Percentiles rank a stretch among this genome's conserved stretches.
These are phyloP conservation scores for Globisporangium cederbergense DNA, from an alignment of 352 stramenopile genomes.

Conservation along the genomic window DNA sequence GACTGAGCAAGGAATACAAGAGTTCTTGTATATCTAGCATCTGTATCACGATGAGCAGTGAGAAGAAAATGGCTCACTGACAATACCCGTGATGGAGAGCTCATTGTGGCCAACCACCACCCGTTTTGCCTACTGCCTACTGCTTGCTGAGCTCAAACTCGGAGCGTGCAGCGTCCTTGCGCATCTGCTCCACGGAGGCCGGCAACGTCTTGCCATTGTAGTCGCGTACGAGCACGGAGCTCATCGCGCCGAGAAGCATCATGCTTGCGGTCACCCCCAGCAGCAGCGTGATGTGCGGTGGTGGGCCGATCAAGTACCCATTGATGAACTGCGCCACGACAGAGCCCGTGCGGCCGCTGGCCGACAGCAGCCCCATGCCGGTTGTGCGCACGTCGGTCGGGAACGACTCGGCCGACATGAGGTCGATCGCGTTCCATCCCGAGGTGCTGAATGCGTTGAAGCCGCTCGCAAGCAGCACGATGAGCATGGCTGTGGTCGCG, in stretches of 20 bases:
- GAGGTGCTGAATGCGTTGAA: slow-evolving; percentile 92
- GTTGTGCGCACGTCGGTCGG: slow-evolving; percentile 87
- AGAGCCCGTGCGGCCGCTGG: slow-evolving; percentile 76
- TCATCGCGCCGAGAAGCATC: slow-evolving; percentile 72
- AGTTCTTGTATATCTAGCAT: not conserved
- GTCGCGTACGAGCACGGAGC: slow-evolving; percentile 51
- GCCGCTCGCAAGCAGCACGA: slow-evolving; percentile 78
- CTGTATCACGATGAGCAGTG: not conserved
- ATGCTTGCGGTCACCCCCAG: slow-evolving; percentile 74
- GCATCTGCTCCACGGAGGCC: slow-evolving; percentile 60
- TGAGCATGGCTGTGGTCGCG: slow-evolving; percentile 30
- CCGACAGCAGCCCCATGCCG: slow-evolving; percentile 87
- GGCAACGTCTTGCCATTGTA: slow-evolving; percentile 54
- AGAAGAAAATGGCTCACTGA: not conserved
- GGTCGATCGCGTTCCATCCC: slow-evolving; percentile 90
- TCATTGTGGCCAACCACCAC: not conserved
- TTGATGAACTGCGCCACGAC: slow-evolving; percentile 92
- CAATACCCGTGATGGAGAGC: not conserved
- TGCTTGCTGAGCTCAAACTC: slow-evolving; percentile 15
- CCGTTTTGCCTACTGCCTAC: not conserved
- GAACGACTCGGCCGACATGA: slow-evolving; percentile 90
- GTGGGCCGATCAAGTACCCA: slow-evolving; percentile 73
- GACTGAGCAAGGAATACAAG: not conserved
- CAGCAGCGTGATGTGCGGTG: slow-evolving; percentile 71
- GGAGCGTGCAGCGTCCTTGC: slow-evolving; percentile 13